Evolutionary conservation across 108 stramenopile genomes (phyloP).

Genomic region (Discostella stelligeroides): DNA sequence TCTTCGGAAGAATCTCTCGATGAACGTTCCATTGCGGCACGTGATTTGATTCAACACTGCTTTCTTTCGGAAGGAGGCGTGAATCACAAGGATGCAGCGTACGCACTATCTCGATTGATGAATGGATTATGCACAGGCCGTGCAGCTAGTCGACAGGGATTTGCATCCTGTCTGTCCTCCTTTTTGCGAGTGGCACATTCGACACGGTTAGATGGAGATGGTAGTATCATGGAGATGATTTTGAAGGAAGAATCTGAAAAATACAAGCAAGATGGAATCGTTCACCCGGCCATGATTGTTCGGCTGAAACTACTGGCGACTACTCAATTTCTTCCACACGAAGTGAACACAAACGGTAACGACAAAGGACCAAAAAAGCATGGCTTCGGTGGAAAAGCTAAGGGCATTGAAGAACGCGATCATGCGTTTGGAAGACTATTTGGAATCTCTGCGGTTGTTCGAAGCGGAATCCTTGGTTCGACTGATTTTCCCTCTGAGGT

Average conservation of each 20-base stretch:
- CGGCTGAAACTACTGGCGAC: constrained; percentile 40
- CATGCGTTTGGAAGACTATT: constrained; percentile 83
- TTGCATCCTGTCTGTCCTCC: constrained; percentile 75
- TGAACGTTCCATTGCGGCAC: constrained; percentile 72
- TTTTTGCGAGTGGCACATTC: constrained; percentile 69
- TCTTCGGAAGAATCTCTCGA: constrained; percentile 57
- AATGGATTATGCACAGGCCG: constrained; percentile 84
- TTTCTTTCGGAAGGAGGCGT: constrained; percentile 47
- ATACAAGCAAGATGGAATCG: constrained; percentile 2
- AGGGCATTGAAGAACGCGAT: constrained; percentile 82
- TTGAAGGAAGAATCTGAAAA: constrained; percentile 28
- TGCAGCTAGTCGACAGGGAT: constrained; percentile 85
- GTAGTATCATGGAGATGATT: constrained; percentile 36
- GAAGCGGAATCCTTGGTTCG: constrained; percentile 60
- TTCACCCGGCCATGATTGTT: constrained; percentile 48
- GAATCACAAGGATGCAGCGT: constrained; percentile 77
- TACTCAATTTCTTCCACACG: constrained; percentile 46
- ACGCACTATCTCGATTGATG: constrained; percentile 77
- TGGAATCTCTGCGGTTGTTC: constrained; percentile 74
- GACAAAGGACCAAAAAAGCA: constrained; percentile 29
- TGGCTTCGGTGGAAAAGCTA: constrained; percentile 56
- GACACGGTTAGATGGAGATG: constrained; percentile 12
- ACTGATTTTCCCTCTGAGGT: constrained; percentile 31
- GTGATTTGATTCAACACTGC: constrained; percentile 73
- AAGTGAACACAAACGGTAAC: constrained; percentile 29